Conservation (phyloP, 2,329 filamentous ascomycete species). For the Scorias spongiosa region DNA sequence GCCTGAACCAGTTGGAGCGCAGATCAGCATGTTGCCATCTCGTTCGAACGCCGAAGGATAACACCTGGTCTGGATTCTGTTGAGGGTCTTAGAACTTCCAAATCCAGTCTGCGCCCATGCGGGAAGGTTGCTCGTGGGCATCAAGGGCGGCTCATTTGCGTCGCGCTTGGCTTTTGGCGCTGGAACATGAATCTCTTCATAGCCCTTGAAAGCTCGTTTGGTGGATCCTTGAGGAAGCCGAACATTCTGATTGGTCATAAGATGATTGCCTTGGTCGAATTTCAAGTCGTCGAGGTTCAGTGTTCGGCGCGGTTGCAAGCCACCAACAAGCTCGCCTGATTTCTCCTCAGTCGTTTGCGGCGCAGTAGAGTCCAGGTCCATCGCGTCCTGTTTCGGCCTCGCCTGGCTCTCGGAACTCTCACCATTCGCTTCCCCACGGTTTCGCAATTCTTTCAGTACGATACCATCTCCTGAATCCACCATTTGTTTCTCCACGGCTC, state of each 20-base stretch:
- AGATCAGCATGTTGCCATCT: constrained; percentile 95
- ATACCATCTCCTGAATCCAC: constrained; percentile 69
- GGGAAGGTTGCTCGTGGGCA: constrained; percentile 75
- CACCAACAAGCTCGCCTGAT: constrained; percentile 55
- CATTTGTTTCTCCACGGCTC: constrained; percentile 79
- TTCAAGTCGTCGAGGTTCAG: constrained; percentile 93
- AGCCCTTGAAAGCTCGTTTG: constrained; percentile 91
- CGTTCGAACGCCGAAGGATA: constrained; percentile 81
- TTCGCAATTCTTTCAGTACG: constrained; percentile 77
- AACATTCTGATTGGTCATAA: constrained; percentile 98
- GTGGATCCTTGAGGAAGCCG: constrained; percentile 86
- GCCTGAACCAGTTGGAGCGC: constrained; percentile 89
- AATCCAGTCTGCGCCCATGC: constrained; percentile 86
- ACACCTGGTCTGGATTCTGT: constrained; percentile 90
- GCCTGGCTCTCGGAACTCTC: constrained; percentile 34
- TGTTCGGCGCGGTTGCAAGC: constrained; percentile 68
- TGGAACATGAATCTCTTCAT: constrained; percentile 95
- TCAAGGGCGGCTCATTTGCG: constrained; percentile 56
- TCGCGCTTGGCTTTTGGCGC: constrained; percentile 78
- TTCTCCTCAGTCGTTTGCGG: constrained; percentile 36
- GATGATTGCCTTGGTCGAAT: constrained; percentile 94
- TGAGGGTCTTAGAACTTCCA: constrained; percentile 70
- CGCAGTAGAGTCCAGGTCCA: constrained; percentile 54
- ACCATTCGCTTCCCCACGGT: constrained; percentile 47
- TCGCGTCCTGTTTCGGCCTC: constrained; percentile 51